These are phyloP conservation scores for Sclerotinia subarctica DNA, from an alignment of 2,329 filamentous ascomycete genomes.

Conservation along the genomic window DNA sequence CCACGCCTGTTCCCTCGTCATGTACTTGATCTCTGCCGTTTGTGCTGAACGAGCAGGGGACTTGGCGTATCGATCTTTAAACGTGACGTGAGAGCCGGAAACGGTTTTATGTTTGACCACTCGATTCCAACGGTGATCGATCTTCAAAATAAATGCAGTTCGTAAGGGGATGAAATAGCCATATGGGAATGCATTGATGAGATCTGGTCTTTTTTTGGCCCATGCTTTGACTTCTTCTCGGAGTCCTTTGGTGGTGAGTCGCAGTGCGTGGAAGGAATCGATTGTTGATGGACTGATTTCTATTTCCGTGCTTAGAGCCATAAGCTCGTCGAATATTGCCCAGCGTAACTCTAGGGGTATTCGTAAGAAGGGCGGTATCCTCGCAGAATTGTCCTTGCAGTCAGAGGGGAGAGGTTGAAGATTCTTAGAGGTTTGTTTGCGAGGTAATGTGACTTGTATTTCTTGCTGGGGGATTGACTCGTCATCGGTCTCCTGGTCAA, in stretches of 20 bases:
- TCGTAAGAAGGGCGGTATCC: background rate
- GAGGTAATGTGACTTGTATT: fast-evolving
- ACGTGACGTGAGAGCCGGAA: background rate
- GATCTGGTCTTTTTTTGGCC: background rate
- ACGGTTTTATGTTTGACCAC: background rate
- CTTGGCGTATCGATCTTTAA: background rate
- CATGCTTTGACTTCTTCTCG: background rate
- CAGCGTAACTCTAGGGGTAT: background rate
- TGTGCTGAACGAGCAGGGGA: fast-evolving
- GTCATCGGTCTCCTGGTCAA: background rate
- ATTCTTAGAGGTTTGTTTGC: background rate
- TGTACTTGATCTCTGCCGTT: background rate
- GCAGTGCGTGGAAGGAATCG: background rate
- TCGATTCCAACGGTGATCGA: background rate
- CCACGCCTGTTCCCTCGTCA: background rate
- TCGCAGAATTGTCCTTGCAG: background rate
- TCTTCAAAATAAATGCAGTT: background rate
- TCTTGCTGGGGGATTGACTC: background rate
- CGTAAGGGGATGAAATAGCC: background rate
- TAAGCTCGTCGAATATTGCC: background rate
- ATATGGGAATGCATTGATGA: background rate
- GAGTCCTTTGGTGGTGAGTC: conserved; percentile 3
- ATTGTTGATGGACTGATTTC: background rate
- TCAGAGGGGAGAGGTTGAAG: fast-evolving
- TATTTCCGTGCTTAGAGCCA: background rate